Percentiles rank a stretch among this genome's conserved stretches.
Evolutionary conservation across 2,329 filamentous ascomycete species (phyloP).

Genomic region (Fusarium redolens): DNA sequence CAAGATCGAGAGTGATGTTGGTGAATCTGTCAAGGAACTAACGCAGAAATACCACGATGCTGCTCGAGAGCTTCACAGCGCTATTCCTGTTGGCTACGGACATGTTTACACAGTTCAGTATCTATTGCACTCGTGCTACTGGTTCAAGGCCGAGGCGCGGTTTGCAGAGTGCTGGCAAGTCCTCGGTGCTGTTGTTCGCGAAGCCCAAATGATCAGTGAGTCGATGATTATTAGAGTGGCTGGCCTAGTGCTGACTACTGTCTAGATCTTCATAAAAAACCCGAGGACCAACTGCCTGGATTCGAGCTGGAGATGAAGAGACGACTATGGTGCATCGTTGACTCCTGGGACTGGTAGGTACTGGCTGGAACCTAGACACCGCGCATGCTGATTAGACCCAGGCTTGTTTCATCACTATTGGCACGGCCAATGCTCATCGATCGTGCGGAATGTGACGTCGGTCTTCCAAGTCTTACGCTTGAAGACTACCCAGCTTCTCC

Average conservation of each 20-base stretch:
- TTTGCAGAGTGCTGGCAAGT: slow-evolving; percentile 29
- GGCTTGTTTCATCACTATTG: slow-evolving; percentile 10
- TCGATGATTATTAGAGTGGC: rapidly evolving
- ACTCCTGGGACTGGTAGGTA: slow-evolving; percentile 24
- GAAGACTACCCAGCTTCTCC: slow-evolving; percentile 23
- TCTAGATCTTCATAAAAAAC: slow-evolving; percentile 19
- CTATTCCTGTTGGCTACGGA: slow-evolving; percentile 12
- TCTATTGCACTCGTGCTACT: slow-evolving; percentile 18
- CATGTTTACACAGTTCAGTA: slow-evolving; percentile 23
- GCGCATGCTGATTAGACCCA: background rate
- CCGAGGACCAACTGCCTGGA: background rate
- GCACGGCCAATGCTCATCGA: slow-evolving; percentile 28
- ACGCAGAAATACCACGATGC: slow-evolving; percentile 20
- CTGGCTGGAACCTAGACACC: rapidly evolving
- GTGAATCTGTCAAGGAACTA: slow-evolving; percentile 4
- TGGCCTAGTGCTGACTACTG: rapidly evolving
- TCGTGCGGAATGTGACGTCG: slow-evolving; percentile 17
- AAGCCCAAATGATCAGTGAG: slow-evolving; percentile 27
- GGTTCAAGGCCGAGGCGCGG: slow-evolving; percentile 23
- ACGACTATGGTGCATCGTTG: slow-evolving; percentile 20
- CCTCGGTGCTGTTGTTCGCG: slow-evolving; percentile 10
- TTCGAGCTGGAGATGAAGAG: slow-evolving; percentile 26
- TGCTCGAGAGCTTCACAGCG: slow-evolving; percentile 23
- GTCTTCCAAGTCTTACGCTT: slow-evolving; percentile 6
- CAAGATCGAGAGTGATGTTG: slow-evolving; percentile 9